Percentiles rank a stretch among this genome's conserved stretches.
Conservation (phyloP, 1,139 yeast genomes). For the Taiozyma sp. region DNA sequence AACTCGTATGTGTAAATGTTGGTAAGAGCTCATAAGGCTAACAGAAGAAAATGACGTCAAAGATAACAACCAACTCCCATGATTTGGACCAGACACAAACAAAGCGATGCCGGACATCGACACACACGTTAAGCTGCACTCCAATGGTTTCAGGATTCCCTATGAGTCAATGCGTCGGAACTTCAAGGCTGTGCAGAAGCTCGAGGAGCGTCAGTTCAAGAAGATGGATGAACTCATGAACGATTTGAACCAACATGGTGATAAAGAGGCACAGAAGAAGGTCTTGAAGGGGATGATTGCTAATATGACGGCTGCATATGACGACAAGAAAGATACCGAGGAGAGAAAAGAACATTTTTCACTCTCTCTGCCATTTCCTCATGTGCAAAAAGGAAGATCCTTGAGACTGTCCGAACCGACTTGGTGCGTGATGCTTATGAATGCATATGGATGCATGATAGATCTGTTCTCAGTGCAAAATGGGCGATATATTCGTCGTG, state of each 20-base stretch:
- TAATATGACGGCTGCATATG: too few species aligned
- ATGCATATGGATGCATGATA: too few species aligned
- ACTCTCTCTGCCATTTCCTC: too few species aligned
- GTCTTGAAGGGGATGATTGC: slow-evolving; percentile 30
- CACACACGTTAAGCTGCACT: background rate
- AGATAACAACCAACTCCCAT: background rate
- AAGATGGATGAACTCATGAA: too few species aligned
- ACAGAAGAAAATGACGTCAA: background rate
- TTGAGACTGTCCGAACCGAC: too few species aligned
- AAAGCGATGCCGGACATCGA: background rate
- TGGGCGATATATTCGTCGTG: too few species aligned
- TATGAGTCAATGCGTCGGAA: slow-evolving; percentile 55
- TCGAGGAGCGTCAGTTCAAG: slow-evolving; percentile 51
- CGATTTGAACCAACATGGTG: slow-evolving; percentile 32
- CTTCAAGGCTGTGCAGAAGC: slow-evolving; percentile 49
- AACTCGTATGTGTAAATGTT: too few species aligned
- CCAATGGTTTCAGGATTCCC: slow-evolving; percentile 46
- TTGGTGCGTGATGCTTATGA: too few species aligned
- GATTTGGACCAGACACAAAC: background rate
- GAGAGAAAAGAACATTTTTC: too few species aligned
- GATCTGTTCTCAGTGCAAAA: too few species aligned
- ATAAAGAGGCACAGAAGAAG: slow-evolving; percentile 24
- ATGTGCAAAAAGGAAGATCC: too few species aligned
- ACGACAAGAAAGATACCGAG: too few species aligned
- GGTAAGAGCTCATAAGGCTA: background rate